A percentile compares a stretch with the other conserved stretches of the same genome.
Conservation (phyloP, 208 protist genomes). For the Sergeia podlipaevii region DNA sequence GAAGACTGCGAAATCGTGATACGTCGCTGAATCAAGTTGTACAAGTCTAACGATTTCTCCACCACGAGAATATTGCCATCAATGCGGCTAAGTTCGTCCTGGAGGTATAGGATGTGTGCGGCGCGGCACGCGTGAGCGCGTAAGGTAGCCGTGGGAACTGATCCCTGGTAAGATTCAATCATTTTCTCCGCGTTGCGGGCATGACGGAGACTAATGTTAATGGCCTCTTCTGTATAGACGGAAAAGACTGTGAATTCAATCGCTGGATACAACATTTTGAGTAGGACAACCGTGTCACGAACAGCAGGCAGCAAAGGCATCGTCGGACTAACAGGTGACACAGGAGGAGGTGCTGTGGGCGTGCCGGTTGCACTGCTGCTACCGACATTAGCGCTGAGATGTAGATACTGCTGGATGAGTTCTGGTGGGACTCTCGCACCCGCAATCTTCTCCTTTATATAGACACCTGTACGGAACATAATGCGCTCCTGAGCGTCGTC, state of each 20-base stretch:
- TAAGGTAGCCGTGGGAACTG: slow-evolving; percentile 8
- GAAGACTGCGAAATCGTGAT: slow-evolving; percentile 78
- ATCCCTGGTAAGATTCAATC: slow-evolving; percentile 22
- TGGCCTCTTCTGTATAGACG: slow-evolving; percentile 85
- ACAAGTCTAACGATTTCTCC: slow-evolving; percentile 66
- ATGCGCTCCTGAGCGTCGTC: slow-evolving; percentile 85
- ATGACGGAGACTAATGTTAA: slow-evolving; percentile 52
- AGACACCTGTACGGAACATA: slow-evolving; percentile 79
- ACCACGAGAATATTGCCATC: slow-evolving; percentile 84
- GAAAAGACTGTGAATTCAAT: slow-evolving; percentile 84
- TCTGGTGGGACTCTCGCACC: slow-evolving; percentile 30
- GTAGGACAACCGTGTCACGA: slow-evolving; percentile 48
- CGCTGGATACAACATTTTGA: slow-evolving; percentile 74
- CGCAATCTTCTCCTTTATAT: slow-evolving; percentile 55
- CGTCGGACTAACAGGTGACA: background rate
- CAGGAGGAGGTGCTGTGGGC: background rate
- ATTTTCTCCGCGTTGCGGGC: slow-evolving; percentile 56
- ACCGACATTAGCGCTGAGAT: background rate
- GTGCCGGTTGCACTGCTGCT: slow-evolving; percentile 12
- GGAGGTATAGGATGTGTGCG: slow-evolving; percentile 71
- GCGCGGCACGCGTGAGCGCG: slow-evolving; percentile 4
- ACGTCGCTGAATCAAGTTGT: slow-evolving; percentile 52
- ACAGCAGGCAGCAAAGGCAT: slow-evolving; percentile 55
- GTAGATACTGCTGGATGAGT: slow-evolving; percentile 35
- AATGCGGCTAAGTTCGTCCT: slow-evolving; percentile 62